Evolutionary conservation across 2,329 filamentous ascomycete genomes (phyloP).

Genomic region (Grosmannia huntii): DNA sequence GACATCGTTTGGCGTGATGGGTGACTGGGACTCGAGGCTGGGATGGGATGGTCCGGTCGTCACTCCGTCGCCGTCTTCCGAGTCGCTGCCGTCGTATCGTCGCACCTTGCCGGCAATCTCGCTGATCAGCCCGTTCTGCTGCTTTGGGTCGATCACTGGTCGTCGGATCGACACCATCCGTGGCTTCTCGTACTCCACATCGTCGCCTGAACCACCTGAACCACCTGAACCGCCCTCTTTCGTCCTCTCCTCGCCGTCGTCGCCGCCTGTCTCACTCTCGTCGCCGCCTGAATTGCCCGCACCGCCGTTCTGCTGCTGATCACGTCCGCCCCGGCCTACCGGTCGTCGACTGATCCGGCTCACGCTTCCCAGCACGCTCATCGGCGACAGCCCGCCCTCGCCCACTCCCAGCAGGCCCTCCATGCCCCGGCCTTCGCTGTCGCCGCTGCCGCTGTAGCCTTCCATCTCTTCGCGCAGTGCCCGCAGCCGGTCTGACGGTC

Average conservation of each 20-base stretch:
- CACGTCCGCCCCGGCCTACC: conserved; percentile 19
- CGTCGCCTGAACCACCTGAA: no score
- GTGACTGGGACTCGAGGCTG: conserved; percentile 58
- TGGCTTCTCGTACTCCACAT: conserved; percentile 63
- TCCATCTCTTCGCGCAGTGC: conserved; percentile 96
- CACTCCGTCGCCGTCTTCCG: conserved; percentile 51
- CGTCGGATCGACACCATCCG: conserved; percentile 67
- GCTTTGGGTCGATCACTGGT: conserved; percentile 52
- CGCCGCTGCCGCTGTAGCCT: conserved; percentile 29
- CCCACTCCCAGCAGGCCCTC: conserved; percentile 25
- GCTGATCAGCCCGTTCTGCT: conserved; percentile 49
- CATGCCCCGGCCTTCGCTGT: conserved; percentile 28
- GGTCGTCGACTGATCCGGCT: conserved; percentile 47
- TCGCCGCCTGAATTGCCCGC: not conserved
- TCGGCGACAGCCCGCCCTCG: conserved; percentile 24
- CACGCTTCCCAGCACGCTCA: conserved; percentile 63
- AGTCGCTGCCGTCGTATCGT: conserved; percentile 60
- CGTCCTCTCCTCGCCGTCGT: conserved; percentile 33
- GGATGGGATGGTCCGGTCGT: conserved; percentile 66
- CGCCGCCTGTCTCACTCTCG: conserved; percentile 19
- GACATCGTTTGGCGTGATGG: conserved; percentile 50
- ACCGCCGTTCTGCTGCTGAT: not conserved
- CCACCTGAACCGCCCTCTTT: no score
- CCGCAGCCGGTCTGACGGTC: conserved; percentile 82
- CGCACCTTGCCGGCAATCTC: conserved; percentile 69